Base-by-base conservation (phyloP, 176 grass and related monocot species). In the Areca catechu region DNA sequence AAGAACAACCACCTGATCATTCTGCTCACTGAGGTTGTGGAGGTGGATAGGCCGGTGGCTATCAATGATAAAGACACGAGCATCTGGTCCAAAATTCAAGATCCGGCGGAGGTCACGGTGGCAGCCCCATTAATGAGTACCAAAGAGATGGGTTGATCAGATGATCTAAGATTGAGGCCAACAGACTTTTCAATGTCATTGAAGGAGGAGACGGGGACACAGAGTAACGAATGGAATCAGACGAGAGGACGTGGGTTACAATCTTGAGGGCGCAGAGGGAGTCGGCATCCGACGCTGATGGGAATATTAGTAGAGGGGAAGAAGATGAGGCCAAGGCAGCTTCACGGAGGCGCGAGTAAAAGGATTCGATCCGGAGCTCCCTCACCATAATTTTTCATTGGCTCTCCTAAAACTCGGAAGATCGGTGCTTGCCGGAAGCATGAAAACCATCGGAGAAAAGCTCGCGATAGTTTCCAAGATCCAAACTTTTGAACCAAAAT, bases 71-170 rank as follows among this genome's bases (percentile, higher is more conserved):
- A 96, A 96, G 1, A 82, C 77, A 7, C 61, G 19, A 65, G 66
- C 34, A 5, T 65, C 76, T 4, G 71, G 52, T 50, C 56, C 73
- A 59, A 65, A 65, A 19, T 76, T 76, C 16, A 90, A 77, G 22
- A 96, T 3, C 20, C 64, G 48, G n/a, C 76, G 61, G 29, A 88
- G 77, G 64, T 96, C 91, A 21, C 74, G 65, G 49, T 75, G 79
- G 28, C 85, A 85, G 65, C 91, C 91, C 91, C 86, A 96, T 96
- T 96, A 60, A 96, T 54, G 43, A 90, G 77, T 6, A 96, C 34
- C 3, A 84, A 20, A 58, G 73, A 90, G 50, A 88, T 59, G 22
- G 70, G 53, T 18, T 75, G 60, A 34, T 61, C 9, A 22, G 79
- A 66, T 15, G 76, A 72, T 22, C 67, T 62, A 25, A 64, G 71